Conservation (phyloP, 75 land plant species). For the Cunninghamia lanceolata region DNA sequence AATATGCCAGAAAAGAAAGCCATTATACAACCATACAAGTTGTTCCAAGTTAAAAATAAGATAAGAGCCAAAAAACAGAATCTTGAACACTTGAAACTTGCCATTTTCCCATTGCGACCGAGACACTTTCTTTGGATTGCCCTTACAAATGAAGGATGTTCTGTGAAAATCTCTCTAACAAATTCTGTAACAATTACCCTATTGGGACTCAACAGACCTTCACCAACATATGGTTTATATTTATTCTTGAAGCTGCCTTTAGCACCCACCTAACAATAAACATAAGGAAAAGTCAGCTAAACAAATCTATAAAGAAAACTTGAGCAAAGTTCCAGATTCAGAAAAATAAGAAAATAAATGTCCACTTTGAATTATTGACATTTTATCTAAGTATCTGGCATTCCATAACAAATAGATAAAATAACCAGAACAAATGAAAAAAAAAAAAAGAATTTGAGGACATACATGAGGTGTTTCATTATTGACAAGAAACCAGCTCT, state of each 20-base stretch:
- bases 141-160: constrained; percentile 32
- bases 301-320: neutral
- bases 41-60: neutral
- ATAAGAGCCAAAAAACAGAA: constrained; percentile 3
- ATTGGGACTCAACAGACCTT: constrained; percentile 27
- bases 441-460: neutral
- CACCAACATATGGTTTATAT: constrained; percentile 25
- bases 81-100: constrained; percentile 2
- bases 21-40: neutral
- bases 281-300: neutral
- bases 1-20: neutral
- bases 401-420: neutral
- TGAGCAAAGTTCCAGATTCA: neutral
- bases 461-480: constrained; percentile 2
- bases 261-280: constrained; percentile 7
- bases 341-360: neutral
- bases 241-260: constrained; percentile 4
- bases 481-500: constrained; percentile 8
- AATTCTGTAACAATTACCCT: constrained; percentile 18
- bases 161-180: constrained; percentile 17
- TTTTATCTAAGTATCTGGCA: no score
- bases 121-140: constrained; percentile 24
- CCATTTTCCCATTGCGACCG: constrained; percentile 28
- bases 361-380: neutral
- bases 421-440: neutral